Conservation (phyloP, 306 rosid genomes). For the Quercus bicolor region DNA sequence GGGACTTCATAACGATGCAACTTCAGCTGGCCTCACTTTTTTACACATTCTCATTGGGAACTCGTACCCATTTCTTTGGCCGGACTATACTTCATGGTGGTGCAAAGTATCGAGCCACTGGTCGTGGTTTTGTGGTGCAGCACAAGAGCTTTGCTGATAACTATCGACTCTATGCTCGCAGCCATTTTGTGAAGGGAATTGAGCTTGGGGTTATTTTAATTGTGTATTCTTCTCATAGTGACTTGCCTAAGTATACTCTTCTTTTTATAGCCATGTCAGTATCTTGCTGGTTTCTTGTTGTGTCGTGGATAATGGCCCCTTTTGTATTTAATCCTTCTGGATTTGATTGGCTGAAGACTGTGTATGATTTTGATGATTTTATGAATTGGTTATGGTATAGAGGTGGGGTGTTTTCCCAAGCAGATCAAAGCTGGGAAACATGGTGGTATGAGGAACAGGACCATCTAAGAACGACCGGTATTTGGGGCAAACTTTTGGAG, state of each 20-base stretch:
- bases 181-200: slow-evolving; percentile 90
- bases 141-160: slow-evolving; percentile 93
- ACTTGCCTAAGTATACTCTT: slow-evolving; percentile 44
- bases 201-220: slow-evolving; percentile 82
- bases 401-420: slow-evolving; percentile 63
- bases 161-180: slow-evolving; percentile 79
- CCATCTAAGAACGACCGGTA: slow-evolving; percentile 85
- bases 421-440: slow-evolving; percentile 86
- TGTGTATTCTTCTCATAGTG: slow-evolving; percentile 75
- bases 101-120: slow-evolving; percentile 92
- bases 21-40: slow-evolving; percentile 76
- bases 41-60: slow-evolving; percentile 86
- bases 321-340: slow-evolving; percentile 93
- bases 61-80: slow-evolving; percentile 80
- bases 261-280: slow-evolving; percentile 66
- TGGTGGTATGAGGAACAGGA: slow-evolving; percentile 98
- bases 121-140: slow-evolving; percentile 94
- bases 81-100: slow-evolving; percentile 96
- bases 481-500: slow-evolving; percentile 95
- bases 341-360: slow-evolving; percentile 98
- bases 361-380: slow-evolving; percentile 81
- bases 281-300: slow-evolving; percentile 88
- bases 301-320: slow-evolving; percentile 92
- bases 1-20: slow-evolving; percentile 94
- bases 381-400: slow-evolving; percentile 77